Evolutionary conservation across 2,329 filamentous ascomycete species (phyloP).

Genomic region (Aureobasidium sp.): DNA sequence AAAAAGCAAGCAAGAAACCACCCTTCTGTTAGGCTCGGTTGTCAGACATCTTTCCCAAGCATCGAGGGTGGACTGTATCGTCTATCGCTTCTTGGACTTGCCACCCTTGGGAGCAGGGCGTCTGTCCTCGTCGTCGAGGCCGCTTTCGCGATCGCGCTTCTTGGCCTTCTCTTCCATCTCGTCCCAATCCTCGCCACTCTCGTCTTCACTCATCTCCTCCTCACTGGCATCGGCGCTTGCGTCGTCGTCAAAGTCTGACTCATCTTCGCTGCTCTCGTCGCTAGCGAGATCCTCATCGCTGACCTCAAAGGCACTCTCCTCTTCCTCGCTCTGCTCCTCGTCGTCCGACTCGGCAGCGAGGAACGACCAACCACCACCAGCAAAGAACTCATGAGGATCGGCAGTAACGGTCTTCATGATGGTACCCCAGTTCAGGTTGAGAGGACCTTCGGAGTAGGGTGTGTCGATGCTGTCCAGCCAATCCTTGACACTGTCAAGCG

Average conservation of each 20-base stretch:
- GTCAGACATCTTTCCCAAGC: not conserved
- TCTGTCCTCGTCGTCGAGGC: slow-evolving; percentile 47
- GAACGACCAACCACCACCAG: slow-evolving; percentile 93
- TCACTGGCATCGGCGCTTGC: slow-evolving; percentile 76
- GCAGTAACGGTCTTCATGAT: slow-evolving; percentile 99
- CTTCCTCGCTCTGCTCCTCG: slow-evolving; percentile 67
- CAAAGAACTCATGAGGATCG: slow-evolving; percentile 92
- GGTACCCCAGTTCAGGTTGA: slow-evolving; percentile 97
- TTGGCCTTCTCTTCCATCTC: slow-evolving; percentile 82
- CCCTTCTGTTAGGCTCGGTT: not conserved
- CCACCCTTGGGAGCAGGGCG: slow-evolving; percentile 42
- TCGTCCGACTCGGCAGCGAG: slow-evolving; percentile 80
- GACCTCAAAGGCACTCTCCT: slow-evolving; percentile 89
- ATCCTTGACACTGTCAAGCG: slow-evolving; percentile 90
- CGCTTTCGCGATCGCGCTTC: slow-evolving; percentile 53
- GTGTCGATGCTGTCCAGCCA: slow-evolving; percentile 96
- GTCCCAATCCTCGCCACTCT: slow-evolving; percentile 88
- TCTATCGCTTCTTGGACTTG: slow-evolving; percentile 56
- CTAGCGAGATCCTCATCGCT: slow-evolving; percentile 71
- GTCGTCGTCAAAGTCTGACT: slow-evolving; percentile 89
- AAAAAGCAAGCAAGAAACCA: not conserved
- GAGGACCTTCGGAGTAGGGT: slow-evolving; percentile 83
- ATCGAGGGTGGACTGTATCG: not conserved
- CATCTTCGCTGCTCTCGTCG: slow-evolving; percentile 79
- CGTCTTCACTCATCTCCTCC: slow-evolving; percentile 47